These are phyloP conservation scores for Orbilia brochopaga DNA, from an alignment of 2,329 filamentous ascomycete genomes.

Conservation along the genomic window DNA sequence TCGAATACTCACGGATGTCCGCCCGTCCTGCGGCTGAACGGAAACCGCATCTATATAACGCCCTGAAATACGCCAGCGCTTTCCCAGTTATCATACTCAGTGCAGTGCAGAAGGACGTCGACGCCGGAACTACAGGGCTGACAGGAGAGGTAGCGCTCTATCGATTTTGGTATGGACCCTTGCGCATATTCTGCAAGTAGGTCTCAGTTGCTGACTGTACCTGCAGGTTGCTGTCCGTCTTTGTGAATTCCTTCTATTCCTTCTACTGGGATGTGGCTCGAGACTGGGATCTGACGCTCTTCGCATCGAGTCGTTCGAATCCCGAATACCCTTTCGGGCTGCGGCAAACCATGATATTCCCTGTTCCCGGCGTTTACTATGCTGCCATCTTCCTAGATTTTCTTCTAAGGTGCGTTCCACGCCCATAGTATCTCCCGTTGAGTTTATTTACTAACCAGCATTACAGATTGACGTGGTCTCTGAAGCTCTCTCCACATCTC, in stretches of 20 bases:
- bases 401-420: conserved; percentile 69
- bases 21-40: conserved; percentile 57
- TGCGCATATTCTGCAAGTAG: conserved; percentile 63
- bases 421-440: conserved; percentile 85
- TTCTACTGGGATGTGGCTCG: conserved; percentile 98
- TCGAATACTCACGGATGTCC: conserved; percentile 78
- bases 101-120: conserved; percentile 72
- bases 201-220: conserved; percentile 60
- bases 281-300: conserved; percentile 93
- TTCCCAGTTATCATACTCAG: conserved; percentile 88
- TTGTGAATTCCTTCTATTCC: conserved; percentile 88
- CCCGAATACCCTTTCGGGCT: conserved; percentile 77
- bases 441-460: conserved; percentile 80
- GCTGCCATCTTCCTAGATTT: conserved; percentile 78
- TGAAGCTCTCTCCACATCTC: conserved; percentile 82
- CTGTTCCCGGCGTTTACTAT: conserved; percentile 79
- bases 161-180: conserved; percentile 56
- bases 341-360: conserved; percentile 74
- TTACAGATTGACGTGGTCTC: conserved; percentile 71
- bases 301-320: conserved; percentile 63
- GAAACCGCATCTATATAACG: conserved; percentile 86
- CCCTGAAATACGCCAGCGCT: conserved; percentile 89
- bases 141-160: conserved; percentile 56
- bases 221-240: conserved; percentile 70
- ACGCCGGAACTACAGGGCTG: conserved; percentile 63